Evolutionary conservation across 345 rosid genomes (phyloP), one percentile per base, ranked within the genome.

Genomic region (Boechera stricta): DNA sequence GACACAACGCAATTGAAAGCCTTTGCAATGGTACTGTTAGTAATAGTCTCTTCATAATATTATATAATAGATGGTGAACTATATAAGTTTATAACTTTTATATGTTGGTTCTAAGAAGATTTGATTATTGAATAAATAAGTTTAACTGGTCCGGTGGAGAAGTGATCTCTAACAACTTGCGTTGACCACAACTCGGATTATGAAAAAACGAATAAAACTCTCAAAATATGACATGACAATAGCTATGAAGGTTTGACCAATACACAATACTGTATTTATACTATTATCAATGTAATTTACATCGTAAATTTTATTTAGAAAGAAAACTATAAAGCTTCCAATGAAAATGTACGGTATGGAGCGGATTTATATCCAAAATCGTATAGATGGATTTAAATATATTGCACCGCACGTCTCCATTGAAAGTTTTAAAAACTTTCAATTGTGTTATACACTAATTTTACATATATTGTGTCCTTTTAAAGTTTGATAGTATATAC

Each of bases 121-220:
- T 68, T 56, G 12, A 16, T 29, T 44, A 24, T 44, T 21, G 42
- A 29, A 69, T 42, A 42, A 6, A 38, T 6, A 32, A 7, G n/a
- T 26, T 54, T 3, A 21, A 33, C 21, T 47, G 48, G 26, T 44
- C 18, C 33, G 13, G 45, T 42, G 10, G 47, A 42, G 38, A 64
- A 61, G 35, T 53, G 71, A 64, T 32, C 8, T 54, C 54, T 55
- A 36, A 9, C 71, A 53, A 65, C 64, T 64, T 64, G 12, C 63
- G 35, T 44, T 73, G 71, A 74, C 71, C 38, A 57, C 26, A n/a
- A 12, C 26, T 53, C 6, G 10, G 42, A 51, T 10, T 26, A 48
- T 49, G 58, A 39, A 71, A 18, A 4, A 11, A 7, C 38, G 8
- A 61, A 60, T 21, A 35, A 36, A 47, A 28, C 49, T 60, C 31